Evolutionary conservation across 139 green algal genomes (phyloP), one percentile per base, ranked within the genome.

Genomic region (Haematococcus lacustris): DNA sequence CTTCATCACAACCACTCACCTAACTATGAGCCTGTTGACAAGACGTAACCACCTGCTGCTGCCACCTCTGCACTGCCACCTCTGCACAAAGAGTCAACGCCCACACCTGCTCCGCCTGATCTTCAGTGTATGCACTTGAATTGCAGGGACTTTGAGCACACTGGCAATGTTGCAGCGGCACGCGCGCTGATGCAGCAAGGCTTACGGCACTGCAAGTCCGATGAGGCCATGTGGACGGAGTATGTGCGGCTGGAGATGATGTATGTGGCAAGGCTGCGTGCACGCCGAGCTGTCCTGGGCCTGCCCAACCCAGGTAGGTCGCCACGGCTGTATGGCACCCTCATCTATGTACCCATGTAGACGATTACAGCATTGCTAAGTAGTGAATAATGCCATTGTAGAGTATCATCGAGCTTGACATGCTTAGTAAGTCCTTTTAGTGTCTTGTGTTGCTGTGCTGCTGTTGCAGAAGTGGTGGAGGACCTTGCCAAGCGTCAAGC

Each of bases 151-250:
- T 94, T 95, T 79, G 88, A 93, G 73, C 51, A 75, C 72, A 92
- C 93, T 71, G 61, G 71, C 64, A 93, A 98, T 77, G 82, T 86
- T 6, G 68, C 50, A n/a, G 87, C 91, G 9, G 93, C 94, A 1
- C 82, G 93, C 21, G 71, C 84, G 25, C 88, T 98, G 38, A 94
- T 98, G 93, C 93, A 97, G 87, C 85, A 87, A n/a, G 92, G 92
- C 17, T 79, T 97, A 61, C 83, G 93, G 60, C 91, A 92, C 79
- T 94, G 86, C 79, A 74, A 73, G 34, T 60, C 78, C 67, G 75
- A 75, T 1, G 68, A 79, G 40, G 67, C 61, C 38, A 87, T 98
- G 43, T 98, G 93, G 93, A 66, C 86, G 4, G 89, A 97, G 75
- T 97, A 97, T 79, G 91, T 95, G 66, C 72, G 84, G 5, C 79